Percentiles rank a stretch among this genome's conserved stretches.
These are phyloP conservation scores for Babesia sp. DNA, from an alignment of 169 alveolate species.

Conservation along the genomic window DNA sequence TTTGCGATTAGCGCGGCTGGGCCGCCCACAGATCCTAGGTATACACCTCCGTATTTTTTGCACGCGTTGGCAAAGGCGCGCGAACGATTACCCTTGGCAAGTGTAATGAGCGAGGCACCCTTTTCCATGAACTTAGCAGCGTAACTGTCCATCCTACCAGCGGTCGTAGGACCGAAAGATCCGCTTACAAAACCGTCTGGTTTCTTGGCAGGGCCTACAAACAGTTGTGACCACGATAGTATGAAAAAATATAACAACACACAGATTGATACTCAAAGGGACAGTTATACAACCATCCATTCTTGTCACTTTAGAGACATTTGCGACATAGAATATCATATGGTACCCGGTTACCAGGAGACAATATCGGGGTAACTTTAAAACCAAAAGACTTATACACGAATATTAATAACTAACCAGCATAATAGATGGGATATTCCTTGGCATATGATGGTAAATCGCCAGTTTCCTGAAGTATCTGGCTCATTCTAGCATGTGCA, in stretches of 20 bases:
- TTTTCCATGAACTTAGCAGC: conserved; percentile 77
- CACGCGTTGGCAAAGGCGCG: conserved; percentile 80
- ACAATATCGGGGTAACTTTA: no score
- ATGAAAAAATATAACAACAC: no score
- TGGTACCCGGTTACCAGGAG: no score
- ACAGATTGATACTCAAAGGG: no score
- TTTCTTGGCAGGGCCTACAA: conserved; percentile 82
- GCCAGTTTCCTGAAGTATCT: conserved; percentile 69
- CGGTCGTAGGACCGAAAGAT: conserved; percentile 89
- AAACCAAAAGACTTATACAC: no score
- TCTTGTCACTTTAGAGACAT: no score
- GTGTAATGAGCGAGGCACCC: conserved; percentile 80
- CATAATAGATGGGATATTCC: conserved; percentile 85
- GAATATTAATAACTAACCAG: conserved; percentile 76
- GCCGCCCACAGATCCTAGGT: conserved; percentile 86
- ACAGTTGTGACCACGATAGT: not conserved
- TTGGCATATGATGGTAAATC: conserved; percentile 81
- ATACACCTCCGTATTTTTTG: conserved; percentile 82
- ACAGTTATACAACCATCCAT: no score
- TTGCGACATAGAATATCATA: no score
- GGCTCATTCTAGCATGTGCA: conserved; percentile 85
- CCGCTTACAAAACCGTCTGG: conserved; percentile 87
- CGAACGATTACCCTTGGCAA: conserved; percentile 86
- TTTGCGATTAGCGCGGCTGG: conserved; percentile 87
- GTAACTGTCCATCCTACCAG: conserved; percentile 88